phyloP scores from a whole-genome alignment of 805 yeast species.

The Isabelozyma heimii region DNA sequence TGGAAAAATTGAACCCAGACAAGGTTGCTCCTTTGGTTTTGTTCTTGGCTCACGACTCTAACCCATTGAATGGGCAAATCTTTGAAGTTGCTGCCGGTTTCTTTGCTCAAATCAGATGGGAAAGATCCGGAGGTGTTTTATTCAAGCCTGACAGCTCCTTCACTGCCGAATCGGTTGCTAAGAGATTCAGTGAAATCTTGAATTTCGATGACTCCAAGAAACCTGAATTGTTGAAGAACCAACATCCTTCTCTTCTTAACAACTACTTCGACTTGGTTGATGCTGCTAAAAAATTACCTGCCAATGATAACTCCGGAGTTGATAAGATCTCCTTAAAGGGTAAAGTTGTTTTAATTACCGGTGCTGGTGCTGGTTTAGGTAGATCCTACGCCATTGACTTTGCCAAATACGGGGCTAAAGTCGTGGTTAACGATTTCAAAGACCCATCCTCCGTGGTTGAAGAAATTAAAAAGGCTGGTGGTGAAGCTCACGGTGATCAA shows the following conservation, averaged over 20 bases:
- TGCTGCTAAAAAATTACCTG: conserved; percentile 48
- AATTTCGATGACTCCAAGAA: conserved; percentile 60
- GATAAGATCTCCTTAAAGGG: conserved; percentile 59
- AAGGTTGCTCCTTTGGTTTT: conserved; percentile 90
- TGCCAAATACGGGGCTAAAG: conserved; percentile 91
- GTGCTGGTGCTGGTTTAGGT: conserved; percentile 95
- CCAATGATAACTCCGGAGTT: conserved; percentile 44
- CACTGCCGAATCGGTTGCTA: conserved; percentile 82
- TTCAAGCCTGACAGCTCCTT: conserved; percentile 75
- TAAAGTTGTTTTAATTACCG: conserved; percentile 89
- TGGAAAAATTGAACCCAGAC: conserved; percentile 79
- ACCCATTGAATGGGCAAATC: conserved; percentile 65
- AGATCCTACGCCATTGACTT: conserved; percentile 81
- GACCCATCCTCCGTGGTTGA: conserved; percentile 73
- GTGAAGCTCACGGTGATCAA: conserved; percentile 77
- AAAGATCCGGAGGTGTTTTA: conserved; percentile 81
- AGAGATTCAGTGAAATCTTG: conserved; percentile 59
- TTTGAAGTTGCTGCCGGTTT: conserved; percentile 95
- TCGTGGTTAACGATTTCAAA: conserved; percentile 86
- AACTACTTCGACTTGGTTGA: conserved; percentile 65
- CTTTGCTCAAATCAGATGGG: conserved; percentile 91
- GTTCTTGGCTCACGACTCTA: conserved; percentile 66
- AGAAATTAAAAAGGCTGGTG: conserved; percentile 71
- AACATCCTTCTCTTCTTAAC: conserved; percentile 70
- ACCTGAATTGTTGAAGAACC: conserved; percentile 46